phyloP scores from a whole-genome alignment of 23 red algal species.

The Agarophyton chilense region DNA sequence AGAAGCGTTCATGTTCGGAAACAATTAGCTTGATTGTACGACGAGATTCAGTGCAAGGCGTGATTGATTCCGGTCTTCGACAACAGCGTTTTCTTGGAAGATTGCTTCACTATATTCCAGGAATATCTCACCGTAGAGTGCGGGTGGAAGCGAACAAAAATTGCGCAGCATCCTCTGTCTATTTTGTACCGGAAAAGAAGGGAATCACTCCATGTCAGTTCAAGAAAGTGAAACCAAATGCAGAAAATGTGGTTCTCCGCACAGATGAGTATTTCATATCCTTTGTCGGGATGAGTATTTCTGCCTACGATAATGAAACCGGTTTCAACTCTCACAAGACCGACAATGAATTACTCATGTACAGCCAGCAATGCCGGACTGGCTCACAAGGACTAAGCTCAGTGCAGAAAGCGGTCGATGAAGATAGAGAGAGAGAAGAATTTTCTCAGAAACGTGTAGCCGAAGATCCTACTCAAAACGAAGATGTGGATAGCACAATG shows the following conservation, averaged over 20 bases:
- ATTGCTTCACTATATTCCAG: neutral
- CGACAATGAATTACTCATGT: conserved; percentile 55
- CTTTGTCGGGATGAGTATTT: conserved; percentile 48
- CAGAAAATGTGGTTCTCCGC: conserved; percentile 24
- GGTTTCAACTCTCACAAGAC: neutral
- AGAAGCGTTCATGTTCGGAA: neutral
- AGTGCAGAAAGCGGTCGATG: neutral
- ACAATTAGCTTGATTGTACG: neutral
- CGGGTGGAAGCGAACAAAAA: conserved; percentile 33
- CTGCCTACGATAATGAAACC: conserved; percentile 2
- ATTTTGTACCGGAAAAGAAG: conserved; percentile 16
- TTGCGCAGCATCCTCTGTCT: conserved; percentile 3
- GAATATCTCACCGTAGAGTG: conserved; percentile 23
- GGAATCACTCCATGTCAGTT: neutral
- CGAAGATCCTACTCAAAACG: neutral
- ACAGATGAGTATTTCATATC: conserved; percentile 28
- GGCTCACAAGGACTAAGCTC: neutral
- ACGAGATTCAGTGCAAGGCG: conserved; percentile 12
- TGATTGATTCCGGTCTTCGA: conserved; percentile 14
- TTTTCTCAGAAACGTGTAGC: neutral
- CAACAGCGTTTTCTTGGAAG: conserved; percentile 30
- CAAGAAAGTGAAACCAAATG: conserved; percentile 22
- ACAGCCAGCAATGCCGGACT: conserved; percentile 8
- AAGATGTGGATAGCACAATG: neutral
- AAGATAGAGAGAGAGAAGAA: neutral